Conservation (phyloP, 768 basidiomycete species). For the Agaricus blazei region DNA sequence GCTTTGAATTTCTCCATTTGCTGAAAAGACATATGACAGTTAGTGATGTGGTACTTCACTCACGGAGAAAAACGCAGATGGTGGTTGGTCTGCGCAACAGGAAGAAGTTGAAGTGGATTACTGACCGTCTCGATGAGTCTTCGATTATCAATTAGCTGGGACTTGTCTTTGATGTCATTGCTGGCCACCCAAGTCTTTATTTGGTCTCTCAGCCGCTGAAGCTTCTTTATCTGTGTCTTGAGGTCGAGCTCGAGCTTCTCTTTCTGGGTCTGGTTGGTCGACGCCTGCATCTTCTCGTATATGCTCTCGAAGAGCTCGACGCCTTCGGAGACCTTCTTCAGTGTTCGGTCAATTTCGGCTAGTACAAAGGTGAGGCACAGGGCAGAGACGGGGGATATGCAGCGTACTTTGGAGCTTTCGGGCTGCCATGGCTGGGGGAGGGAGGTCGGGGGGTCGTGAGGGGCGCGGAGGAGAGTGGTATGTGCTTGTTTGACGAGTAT, state of each 20-base stretch:
- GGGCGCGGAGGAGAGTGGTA: background rate
- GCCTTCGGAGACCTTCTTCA: conserved; percentile 95
- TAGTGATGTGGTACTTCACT: background rate
- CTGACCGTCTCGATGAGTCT: conserved; percentile 95
- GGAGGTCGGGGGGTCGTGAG: background rate
- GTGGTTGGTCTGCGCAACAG: too few species aligned
- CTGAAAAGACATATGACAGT: conserved; percentile 34
- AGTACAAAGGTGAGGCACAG: conserved; percentile 9
- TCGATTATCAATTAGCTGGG: conserved; percentile 84
- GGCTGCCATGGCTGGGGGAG: conserved; percentile 64
- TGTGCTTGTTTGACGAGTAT: background rate
- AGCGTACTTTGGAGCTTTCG: conserved; percentile 80
- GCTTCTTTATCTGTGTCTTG: conserved; percentile 95
- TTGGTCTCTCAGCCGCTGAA: conserved; percentile 96
- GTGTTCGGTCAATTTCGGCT: conserved; percentile 98
- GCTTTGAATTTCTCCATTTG: conserved; percentile 99
- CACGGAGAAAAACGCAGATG: too few species aligned
- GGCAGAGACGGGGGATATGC: too few species aligned
- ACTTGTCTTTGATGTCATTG: conserved; percentile 99
- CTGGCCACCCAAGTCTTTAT: conserved; percentile 99
- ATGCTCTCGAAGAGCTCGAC: conserved; percentile 94
- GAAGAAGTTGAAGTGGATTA: conserved; percentile 2
- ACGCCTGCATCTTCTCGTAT: conserved; percentile 97
- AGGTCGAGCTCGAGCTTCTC: conserved; percentile 48
- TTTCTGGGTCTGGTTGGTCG: conserved; percentile 77